Evolutionary conservation across 805 yeast genomes (phyloP), one percentile per base, ranked within the genome.

Genomic region (Kuraishia capsulata): DNA sequence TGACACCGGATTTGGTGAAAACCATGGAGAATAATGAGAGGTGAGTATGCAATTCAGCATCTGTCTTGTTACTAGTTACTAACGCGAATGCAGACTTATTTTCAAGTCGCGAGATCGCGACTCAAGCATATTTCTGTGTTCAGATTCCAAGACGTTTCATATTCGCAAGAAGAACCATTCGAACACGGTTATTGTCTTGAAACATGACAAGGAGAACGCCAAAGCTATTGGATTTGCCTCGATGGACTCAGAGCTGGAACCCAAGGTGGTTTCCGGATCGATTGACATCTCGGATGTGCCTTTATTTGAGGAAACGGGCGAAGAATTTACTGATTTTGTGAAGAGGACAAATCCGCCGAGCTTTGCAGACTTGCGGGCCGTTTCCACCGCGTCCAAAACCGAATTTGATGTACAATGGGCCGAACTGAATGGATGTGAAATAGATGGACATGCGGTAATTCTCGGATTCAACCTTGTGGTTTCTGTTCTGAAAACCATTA

Each of bases 121-220:
- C 23, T 44, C 55, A 21, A 70, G 67, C 33, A 72, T 84, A 6
- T 86, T 76, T 23, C 54, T 87, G 13, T 81, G 89, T 42, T 73
- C 90, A 1, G 47, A 59, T 3, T 45, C 59, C 21, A 56, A 65
- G 37, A 82, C 95, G 0, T 88, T 75, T 73, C 64, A 66, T 33
- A 48, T 88, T 14, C 67, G 86, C 38, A 89, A 82, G 50, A 80
- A 83, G 64, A 85, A 86, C 52, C 97, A 90, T 56, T 83, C 96
- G 5, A 88, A 90, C 55, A 73, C 90, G 4, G 78, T 84, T n/a
- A 54, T 87, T 46, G 43, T 88, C 18, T 52, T 75, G 53, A 55
- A 55, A 10, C 54, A 49, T 4, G 25, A 33, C 20, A 43, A 56
- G 8, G 43, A 18, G 35, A 46, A 40, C 18, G 25, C 44, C 13